Percentiles rank a stretch among this genome's conserved stretches.
phyloP scores from a whole-genome alignment of 495 filamentous ascomycete genomes.

The Xanthoparmelia taractica region DNA sequence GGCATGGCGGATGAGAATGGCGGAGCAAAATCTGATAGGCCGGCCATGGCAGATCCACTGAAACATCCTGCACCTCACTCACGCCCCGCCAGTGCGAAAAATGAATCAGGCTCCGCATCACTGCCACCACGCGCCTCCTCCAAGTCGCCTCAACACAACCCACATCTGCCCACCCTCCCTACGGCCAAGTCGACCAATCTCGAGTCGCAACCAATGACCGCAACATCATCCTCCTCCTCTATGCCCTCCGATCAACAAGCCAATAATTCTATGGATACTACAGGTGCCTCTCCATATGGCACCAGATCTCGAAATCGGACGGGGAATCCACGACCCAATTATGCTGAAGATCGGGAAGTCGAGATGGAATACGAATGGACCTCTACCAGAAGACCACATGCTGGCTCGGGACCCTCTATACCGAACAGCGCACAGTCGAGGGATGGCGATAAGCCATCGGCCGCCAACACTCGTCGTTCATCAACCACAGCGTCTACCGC shows the following conservation, averaged over 20 bases:
- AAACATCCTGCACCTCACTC: constrained; percentile 15
- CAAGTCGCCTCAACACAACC: constrained; percentile 15
- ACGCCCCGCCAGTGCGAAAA: constrained; percentile 14
- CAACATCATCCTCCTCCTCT: constrained; percentile 38
- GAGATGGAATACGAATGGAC: constrained; percentile 70
- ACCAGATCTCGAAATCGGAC: constrained; percentile 90
- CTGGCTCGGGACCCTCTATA: constrained; percentile 19
- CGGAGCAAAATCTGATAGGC: constrained; percentile 15
- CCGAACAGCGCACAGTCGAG: constrained; percentile 17
- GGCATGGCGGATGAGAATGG: constrained; percentile 27
- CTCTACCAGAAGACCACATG: constrained; percentile 42
- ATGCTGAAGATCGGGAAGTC: constrained; percentile 90
- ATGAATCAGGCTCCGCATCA: constrained; percentile 12
- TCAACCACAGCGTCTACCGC: constrained; percentile 26
- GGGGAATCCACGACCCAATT: constrained; percentile 75
- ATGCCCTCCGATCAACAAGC: constrained; percentile 35
- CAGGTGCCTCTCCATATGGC: constrained; percentile 69
- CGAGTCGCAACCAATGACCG: constrained; percentile 44
- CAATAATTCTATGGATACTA: constrained; percentile 38
- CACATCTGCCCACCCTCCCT: constrained; percentile 12
- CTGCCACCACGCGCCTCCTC: constrained; percentile 16
- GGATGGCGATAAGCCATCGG: constrained; percentile 39
- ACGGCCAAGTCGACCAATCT: constrained; percentile 14
- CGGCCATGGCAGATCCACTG: constrained; percentile 13
- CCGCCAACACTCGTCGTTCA: constrained; percentile 39